phyloP scores from a whole-genome alignment of 179 eudicot genomes.

The Silene vulgaris region DNA sequence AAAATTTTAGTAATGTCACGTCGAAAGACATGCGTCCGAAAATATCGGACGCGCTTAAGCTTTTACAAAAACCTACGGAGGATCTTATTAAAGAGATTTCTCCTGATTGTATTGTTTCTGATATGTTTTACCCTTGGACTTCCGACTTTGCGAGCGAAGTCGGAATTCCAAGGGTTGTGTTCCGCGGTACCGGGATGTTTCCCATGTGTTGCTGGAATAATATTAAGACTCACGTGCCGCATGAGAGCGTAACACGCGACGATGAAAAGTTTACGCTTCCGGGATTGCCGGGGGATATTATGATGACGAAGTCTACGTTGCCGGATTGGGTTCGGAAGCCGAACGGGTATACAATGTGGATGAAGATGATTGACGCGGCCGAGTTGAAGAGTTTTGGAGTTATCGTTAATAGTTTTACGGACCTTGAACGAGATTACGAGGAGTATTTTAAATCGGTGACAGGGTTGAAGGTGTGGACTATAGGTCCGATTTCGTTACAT shows the following conservation, averaged over 20 bases:
- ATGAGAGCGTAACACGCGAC: constrained; percentile 15
- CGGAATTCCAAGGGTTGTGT: constrained; percentile 14
- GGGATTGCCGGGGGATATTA: constrained; percentile 22
- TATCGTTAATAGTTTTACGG: constrained; percentile 25
- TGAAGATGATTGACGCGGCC: constrained; percentile 16
- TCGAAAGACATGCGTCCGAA: constrained; percentile 4
- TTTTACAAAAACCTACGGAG: neutral
- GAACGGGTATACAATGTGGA: neutral
- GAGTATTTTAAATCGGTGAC: constrained; percentile 10
- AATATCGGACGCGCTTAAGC: neutral
- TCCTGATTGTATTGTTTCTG: constrained; percentile 29
- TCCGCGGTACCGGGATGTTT: neutral
- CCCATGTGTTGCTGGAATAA: constrained; percentile 9
- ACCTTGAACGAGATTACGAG: constrained; percentile 17
- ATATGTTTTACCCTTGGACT: constrained; percentile 28
- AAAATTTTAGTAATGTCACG: neutral
- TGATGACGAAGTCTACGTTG: constrained; percentile 19
- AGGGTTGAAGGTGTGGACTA: constrained; percentile 9
- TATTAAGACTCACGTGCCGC: constrained; percentile 19
- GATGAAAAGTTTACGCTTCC: constrained; percentile 21
- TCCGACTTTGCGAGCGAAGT: constrained; percentile 5
- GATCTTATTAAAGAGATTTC: neutral
- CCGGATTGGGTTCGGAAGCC: constrained; percentile 11
- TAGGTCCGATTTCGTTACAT: constrained; percentile 17
- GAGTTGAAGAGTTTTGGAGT: constrained; percentile 22